Evolutionary conservation across 768 basidiomycete genomes (phyloP), one percentile per base, ranked within the genome.

Genomic region (Hypholoma sublateritium): DNA sequence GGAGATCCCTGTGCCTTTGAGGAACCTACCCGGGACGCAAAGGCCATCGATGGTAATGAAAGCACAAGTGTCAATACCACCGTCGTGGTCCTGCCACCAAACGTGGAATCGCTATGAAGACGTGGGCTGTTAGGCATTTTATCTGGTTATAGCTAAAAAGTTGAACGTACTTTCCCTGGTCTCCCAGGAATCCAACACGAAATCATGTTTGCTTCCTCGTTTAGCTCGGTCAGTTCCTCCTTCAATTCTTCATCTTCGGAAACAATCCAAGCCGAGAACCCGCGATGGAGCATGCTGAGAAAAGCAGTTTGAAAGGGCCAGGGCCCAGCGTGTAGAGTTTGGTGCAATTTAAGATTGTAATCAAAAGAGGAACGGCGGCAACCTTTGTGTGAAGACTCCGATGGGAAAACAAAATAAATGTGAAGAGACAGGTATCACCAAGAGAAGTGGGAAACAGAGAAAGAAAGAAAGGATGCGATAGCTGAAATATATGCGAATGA

Each of bases 181-280:
- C 81, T 76, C 55, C 87, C 80, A 6, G 85, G 81, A 61, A 90
- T 82, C 86, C 86, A 89, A 64, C 89, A 89, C 5, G 82, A 82
- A 7, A 86, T 78, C 8, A 74, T 74, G 57, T 80, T 67, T 4
- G 67, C 61, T 5, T 70, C 69, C 4, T 65, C 59, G 53, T 87
- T 82, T 28, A 81, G 69, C 5, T 79, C 75, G 7, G 79, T 73
- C n/a, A 85, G 69, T 67, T 85, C 83, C 67, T 88, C 86, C 4
- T 73, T 77, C 11, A 89, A 63, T 11, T 69, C 64, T 54, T 74
- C 61, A 4, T 78, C 81, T 32, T 82, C 78, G 39, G 77, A 80
- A 35, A 75, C 73, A 51, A 91, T 84, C 84, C 88, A 90, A 21
- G 88, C 87, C 13, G 85, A 85, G 69, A 88, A 89, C 5, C 79